phyloP scores from a whole-genome alignment of 768 basidiomycete genomes.

The Scleroderma bovista region DNA sequence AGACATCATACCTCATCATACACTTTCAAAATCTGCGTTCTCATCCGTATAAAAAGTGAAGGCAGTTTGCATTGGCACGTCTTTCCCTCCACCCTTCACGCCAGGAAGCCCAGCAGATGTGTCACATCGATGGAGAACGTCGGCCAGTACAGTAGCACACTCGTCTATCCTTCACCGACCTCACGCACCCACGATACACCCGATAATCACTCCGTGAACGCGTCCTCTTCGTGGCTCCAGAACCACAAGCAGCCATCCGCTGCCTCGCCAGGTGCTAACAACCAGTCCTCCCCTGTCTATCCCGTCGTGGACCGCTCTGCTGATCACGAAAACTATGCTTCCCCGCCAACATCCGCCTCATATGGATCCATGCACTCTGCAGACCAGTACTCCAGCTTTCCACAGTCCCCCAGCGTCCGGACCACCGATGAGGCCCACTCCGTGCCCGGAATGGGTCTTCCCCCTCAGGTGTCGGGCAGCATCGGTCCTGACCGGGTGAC shows the following conservation, averaged over 20 bases:
- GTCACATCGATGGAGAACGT: conserved; percentile 35
- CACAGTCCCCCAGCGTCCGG: conserved; percentile 26
- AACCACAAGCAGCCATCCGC: conserved; percentile 10
- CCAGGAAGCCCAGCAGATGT: conserved; percentile 26
- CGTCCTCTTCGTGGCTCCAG: conserved; percentile 25
- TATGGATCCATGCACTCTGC: conserved; percentile 15
- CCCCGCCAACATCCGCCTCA: conserved; percentile 19
- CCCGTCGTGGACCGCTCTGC: conserved; percentile 37
- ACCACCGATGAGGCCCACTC: conserved; percentile 22
- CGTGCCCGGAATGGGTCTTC: conserved; percentile 22
- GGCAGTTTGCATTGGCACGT: conserved; percentile 25
- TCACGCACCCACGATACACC: conserved; percentile 15
- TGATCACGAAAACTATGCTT: conserved; percentile 32
- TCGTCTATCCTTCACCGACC: conserved; percentile 28
- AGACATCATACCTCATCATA: conserved; percentile 1
- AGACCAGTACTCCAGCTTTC: conserved; percentile 24
- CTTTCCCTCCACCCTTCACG: conserved; percentile 24
- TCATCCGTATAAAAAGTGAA: conserved; percentile 23
- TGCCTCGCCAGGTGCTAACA: conserved; percentile 14
- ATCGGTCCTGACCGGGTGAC: conserved; percentile 49
- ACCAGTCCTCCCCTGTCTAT: conserved; percentile 28
- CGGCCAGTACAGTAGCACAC: conserved; percentile 26
- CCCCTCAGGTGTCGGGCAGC: conserved; percentile 42
- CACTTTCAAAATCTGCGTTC: conserved; percentile 3
- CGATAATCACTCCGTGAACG: conserved; percentile 22